Conservation (phyloP, 2,329 filamentous ascomycete species). For the Teratosphaeria zuluensis region DNA sequence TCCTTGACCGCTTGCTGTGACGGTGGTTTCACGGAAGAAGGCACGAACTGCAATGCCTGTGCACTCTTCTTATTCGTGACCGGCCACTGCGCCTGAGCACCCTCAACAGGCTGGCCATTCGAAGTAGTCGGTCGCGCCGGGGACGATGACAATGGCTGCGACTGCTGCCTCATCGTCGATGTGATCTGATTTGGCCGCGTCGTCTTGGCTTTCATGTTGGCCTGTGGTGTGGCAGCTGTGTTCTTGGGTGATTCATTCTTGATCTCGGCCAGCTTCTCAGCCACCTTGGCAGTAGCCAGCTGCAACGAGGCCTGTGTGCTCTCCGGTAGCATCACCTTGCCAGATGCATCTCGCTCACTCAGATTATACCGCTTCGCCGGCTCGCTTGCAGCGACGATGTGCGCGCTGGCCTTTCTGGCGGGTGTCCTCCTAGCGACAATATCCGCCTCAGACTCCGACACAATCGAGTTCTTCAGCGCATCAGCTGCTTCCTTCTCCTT, state of each 20-base stretch:
- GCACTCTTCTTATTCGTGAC: constrained; percentile 8
- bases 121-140: neutral
- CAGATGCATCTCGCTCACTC: constrained; percentile 2
- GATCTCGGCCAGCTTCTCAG: constrained; percentile 3
- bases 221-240: neutral
- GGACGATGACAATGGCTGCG: neutral
- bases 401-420: constrained; percentile 28
- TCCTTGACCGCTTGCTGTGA: neutral
- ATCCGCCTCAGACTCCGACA: constrained; percentile 28
- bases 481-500: constrained; percentile 17
- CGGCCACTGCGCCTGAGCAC: constrained; percentile 3
- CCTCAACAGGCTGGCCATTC: neutral
- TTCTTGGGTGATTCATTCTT: neutral
- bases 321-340: neutral
- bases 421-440: constrained; percentile 18
- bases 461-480: constrained; percentile 15
- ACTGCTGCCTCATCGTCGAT: neutral
- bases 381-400: constrained; percentile 9
- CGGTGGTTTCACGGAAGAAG: constrained; percentile 12
- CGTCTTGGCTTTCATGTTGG: neutral
- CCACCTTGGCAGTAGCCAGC: constrained; percentile 4
- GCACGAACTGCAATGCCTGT: constrained; percentile 9
- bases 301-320: neutral
- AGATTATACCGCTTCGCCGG: constrained; percentile 1
- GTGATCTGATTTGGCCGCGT: neutral